phyloP scores from a whole-genome alignment of 2,329 filamentous ascomycete genomes.

The Colletotrichum sp. region DNA sequence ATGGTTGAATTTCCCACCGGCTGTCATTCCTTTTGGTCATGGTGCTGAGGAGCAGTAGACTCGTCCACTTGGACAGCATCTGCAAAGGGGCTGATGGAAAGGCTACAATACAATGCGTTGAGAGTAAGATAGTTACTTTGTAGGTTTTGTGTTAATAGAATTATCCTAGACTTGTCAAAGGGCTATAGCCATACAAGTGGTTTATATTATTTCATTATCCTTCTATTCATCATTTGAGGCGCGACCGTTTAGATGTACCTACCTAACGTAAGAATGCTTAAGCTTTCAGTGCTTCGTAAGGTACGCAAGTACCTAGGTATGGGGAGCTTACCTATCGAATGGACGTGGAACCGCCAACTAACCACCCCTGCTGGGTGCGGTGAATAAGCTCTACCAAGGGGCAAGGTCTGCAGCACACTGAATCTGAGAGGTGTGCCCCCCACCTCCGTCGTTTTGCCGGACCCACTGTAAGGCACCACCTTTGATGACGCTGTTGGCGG shows the following conservation, averaged over 20 bases:
- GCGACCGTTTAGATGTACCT: neutral
- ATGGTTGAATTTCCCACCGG: neutral
- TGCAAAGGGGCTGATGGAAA: neutral
- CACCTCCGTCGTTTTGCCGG: conserved; percentile 20
- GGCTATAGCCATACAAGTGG: neutral
- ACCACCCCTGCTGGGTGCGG: neutral
- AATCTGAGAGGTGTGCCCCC: neutral
- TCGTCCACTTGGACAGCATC: neutral
- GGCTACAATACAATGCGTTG: neutral
- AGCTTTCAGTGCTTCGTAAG: neutral
- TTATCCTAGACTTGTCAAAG: neutral
- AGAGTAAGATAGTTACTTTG: neutral
- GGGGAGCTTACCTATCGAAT: neutral
- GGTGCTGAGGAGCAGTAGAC: neutral
- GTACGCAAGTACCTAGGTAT: neutral
- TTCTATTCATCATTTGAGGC: neutral
- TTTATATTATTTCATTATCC: neutral
- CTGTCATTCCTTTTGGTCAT: neutral
- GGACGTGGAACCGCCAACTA: neutral
- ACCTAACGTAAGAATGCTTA: neutral
- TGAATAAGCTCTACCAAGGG: conserved; percentile 16
- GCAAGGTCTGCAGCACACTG: neutral
- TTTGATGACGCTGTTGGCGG: conserved; percentile 19
- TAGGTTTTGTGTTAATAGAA: neutral
- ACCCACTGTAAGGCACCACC: conserved; percentile 22